Evolutionary conservation across 1,284 basidiomycete genomes (phyloP), one percentile per base, ranked within the genome.

Genomic region (Puccinia horiana): DNA sequence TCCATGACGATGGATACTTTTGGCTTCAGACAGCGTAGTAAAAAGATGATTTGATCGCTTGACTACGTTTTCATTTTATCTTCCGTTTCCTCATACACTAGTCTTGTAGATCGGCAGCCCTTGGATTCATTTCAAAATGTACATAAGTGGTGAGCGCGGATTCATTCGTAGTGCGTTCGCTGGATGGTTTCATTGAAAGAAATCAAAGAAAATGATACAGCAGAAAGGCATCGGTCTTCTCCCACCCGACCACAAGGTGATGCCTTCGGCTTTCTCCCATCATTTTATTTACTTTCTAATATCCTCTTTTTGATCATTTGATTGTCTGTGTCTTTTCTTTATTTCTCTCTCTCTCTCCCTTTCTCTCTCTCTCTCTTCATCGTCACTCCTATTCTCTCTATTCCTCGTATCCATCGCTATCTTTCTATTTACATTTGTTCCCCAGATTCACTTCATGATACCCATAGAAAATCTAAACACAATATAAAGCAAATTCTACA

Each of bases 11-110:
- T 79, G 65, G 77, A 79, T 52, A 70, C 54, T 18, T 72, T 81
- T 14, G 78, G 78, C n/a, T 81, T 81, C 49, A 56, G 70, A 44
- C 67, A 81, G 26, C 49, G 78, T 26, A 79, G 67, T 58, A 79
- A 79, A 70, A 79, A 79, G 54, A 79, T 79, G 77, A 58, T 79
- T 72, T 79, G 52, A 79, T 44, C 9, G 61, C 35, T 37, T 37
- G 37, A 63, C 61, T 37, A 6, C 29, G 61, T 29, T 49, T 72
- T 35, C 49, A 14, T 65, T 35, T n/a, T 18, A 32, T 23, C 40
- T 54, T 23, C 20, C 69, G 35, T 72, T 40, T 49, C n/a, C 12
- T 52, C 18, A 47, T 11, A 70, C 9, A 70, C 9, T 35, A 70
- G 42, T 69, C 67, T 18, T 72, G 47, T 65, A 65, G 63, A 65